Percentiles rank a stretch among this genome's conserved stretches.
phyloP scores from a whole-genome alignment of 2,329 filamentous ascomycete genomes.

The Graphilbum sp. region DNA sequence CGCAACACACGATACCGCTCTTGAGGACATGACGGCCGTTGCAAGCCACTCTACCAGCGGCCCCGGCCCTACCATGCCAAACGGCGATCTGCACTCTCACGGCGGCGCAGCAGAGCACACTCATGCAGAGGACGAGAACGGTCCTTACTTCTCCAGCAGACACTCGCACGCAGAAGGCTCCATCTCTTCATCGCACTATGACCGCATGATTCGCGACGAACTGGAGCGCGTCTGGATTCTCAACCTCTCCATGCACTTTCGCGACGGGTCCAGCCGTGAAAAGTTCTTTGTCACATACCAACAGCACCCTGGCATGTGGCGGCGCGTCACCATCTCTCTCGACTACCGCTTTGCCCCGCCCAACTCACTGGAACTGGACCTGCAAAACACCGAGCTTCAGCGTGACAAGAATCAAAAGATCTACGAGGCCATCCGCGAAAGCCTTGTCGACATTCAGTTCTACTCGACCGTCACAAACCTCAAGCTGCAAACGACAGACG shows the following conservation, averaged over 20 bases:
- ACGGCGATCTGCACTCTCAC: too few relatives aligned
- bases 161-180: conserved; percentile 26
- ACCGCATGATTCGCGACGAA: conserved; percentile 57
- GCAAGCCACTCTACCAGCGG: too few relatives aligned
- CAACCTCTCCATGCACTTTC: conserved; percentile 96
- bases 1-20: too few relatives aligned
- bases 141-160: conserved; percentile 9
- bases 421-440: conserved; percentile 87
- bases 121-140: conserved; percentile 6
- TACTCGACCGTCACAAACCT: conserved; percentile 93
- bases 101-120: too few relatives aligned
- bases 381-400: conserved; percentile 64
- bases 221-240: conserved; percentile 85
- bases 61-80: too few relatives aligned
- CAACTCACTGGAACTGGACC: conserved; percentile 72
- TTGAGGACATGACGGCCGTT: too few relatives aligned
- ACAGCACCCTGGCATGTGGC: conserved; percentile 62
- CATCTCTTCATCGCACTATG: conserved; percentile 37
- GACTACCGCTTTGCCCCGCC: conserved; percentile 73
- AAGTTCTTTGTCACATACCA: conserved; percentile 98
- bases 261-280: conserved; percentile 79
- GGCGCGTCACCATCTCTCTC: conserved; percentile 79
- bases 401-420: conserved; percentile 86
- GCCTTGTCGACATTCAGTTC: conserved; percentile 83
- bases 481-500: conserved; percentile 77